A percentile compares a stretch with the other conserved stretches of the same genome.
Evolutionary conservation across 2,329 filamentous ascomycete species (phyloP).

Genomic region (Pestalotiopsis sp.): DNA sequence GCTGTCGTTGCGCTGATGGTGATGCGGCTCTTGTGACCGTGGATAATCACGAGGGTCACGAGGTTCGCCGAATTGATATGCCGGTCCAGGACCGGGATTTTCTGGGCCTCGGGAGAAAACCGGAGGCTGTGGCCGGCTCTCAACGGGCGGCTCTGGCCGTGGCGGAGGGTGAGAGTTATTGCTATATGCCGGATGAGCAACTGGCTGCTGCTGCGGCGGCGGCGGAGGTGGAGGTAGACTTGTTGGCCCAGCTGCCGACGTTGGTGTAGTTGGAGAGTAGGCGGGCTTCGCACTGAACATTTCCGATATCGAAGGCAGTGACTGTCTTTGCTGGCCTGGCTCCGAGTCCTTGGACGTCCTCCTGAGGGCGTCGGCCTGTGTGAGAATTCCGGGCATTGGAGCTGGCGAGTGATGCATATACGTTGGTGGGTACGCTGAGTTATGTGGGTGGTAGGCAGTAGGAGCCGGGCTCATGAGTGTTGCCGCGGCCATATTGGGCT

Average conservation of each 20-base stretch:
- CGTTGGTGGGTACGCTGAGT: constrained; percentile 4
- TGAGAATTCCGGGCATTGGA: constrained; percentile 29
- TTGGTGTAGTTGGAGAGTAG: constrained; percentile 32
- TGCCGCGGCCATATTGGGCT: constrained; percentile 34
- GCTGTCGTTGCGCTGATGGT: constrained; percentile 19
- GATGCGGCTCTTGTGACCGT: constrained; percentile 25
- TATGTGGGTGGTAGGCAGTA: constrained; percentile 32
- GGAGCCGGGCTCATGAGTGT: constrained; percentile 33
- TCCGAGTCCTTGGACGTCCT: constrained; percentile 30
- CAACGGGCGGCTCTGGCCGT: constrained; percentile 29
- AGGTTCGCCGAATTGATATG: constrained; percentile 29
- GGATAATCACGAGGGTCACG: constrained; percentile 30
- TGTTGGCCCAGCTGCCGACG: constrained; percentile 26
- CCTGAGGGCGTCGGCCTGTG: constrained; percentile 26
- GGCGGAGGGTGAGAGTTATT: constrained; percentile 21
- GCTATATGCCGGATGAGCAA: background rate
- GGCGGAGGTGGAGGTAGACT: constrained; percentile 27
- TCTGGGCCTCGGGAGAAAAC: constrained; percentile 30
- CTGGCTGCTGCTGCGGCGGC: background rate
- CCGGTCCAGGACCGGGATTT: constrained; percentile 20
- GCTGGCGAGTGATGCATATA: constrained; percentile 27
- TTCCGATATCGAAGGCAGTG: constrained; percentile 37
- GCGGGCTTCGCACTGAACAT: constrained; percentile 32
- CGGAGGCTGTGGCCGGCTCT: constrained; percentile 27
- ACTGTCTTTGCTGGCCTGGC: constrained; percentile 27